phyloP scores from a whole-genome alignment of 352 stramenopile species.

The Phytopythium mirpurense region DNA sequence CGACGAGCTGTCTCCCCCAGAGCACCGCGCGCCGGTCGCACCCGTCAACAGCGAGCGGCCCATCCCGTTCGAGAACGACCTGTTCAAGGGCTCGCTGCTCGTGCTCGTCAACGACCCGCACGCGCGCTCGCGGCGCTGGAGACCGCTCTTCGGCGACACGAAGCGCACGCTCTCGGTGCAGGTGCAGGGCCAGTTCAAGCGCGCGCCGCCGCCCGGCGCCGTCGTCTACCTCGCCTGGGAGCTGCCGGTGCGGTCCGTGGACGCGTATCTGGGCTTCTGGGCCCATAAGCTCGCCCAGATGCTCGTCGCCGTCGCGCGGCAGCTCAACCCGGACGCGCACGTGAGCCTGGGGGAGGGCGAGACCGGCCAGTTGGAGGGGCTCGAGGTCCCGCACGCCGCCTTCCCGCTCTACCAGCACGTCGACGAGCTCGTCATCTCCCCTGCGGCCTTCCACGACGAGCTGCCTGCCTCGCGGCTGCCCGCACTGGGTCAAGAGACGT shows the following conservation, averaged over 20 bases:
- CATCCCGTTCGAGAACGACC: conserved; percentile 42
- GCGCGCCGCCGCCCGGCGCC: conserved; percentile 15
- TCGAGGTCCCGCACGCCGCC: conserved; percentile 39
- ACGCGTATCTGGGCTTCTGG: conserved; percentile 25
- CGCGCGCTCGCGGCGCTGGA: conserved; percentile 11
- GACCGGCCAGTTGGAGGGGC: background rate
- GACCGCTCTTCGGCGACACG: conserved; percentile 29
- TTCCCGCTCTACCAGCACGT: conserved; percentile 48
- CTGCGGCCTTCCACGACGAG: background rate
- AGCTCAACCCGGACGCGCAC: conserved; percentile 28
- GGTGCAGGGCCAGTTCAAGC: conserved; percentile 59
- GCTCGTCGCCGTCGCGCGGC: conserved; percentile 31
- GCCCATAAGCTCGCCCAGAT: conserved; percentile 27
- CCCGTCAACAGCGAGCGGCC: conserved; percentile 27
- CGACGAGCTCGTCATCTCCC: conserved; percentile 40
- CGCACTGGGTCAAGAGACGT: conserved; percentile 24
- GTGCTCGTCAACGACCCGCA: conserved; percentile 29
- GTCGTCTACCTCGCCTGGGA: conserved; percentile 49
- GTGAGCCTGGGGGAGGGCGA: conserved; percentile 27
- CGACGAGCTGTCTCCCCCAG: conserved; percentile 15
- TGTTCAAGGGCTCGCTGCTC: conserved; percentile 31
- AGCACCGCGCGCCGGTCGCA: background rate
- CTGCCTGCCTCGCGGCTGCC: conserved; percentile 6
- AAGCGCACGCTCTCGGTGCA: conserved; percentile 45
- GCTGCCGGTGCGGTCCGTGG: conserved; percentile 25